Evolutionary conservation across 163 green algal genomes (phyloP).

Genomic region (Trebouxiophyceae sp.): DNA sequence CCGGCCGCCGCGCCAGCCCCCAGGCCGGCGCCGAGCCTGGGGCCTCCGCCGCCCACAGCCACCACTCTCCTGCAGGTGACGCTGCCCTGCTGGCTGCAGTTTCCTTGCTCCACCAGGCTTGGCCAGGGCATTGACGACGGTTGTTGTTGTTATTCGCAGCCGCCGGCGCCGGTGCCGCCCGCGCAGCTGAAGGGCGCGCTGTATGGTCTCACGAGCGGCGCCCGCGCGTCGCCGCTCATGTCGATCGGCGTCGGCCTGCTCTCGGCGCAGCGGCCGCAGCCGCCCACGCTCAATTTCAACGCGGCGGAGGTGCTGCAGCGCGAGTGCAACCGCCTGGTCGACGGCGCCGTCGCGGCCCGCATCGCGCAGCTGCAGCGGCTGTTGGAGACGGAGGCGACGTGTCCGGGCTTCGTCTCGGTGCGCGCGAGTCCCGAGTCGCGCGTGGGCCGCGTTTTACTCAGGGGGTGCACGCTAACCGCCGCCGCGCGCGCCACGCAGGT

Average conservation of each 20-base stretch:
- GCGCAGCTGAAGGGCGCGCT: not conserved
- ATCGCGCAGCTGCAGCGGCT: constrained; percentile 6
- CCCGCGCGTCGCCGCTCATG: not conserved
- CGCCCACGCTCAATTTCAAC: not conserved
- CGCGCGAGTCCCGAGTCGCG: not conserved
- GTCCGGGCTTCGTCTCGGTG: not conserved
- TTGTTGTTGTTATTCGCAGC: not conserved
- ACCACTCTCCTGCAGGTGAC: not conserved
- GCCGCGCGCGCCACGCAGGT: not conserved
- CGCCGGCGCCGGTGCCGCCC: not conserved
- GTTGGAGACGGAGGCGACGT: not conserved
- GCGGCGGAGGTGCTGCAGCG: not conserved
- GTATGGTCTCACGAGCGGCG: not conserved
- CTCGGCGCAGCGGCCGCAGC: not conserved
- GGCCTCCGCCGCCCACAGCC: no score
- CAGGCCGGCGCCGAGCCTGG: no score
- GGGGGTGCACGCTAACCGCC: no score
- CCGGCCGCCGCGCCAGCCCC: no score
- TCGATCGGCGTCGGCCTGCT: not conserved
- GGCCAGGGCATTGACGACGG: not conserved
- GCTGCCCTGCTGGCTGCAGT: not conserved
- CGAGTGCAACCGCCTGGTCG: not conserved
- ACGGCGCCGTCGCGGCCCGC: not conserved
- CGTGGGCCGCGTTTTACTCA: not conserved
- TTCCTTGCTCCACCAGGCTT: not conserved